These are phyloP conservation scores for Chaetoscypha palmicola DNA, from an alignment of 2,329 filamentous ascomycete species.

Conservation along the genomic window DNA sequence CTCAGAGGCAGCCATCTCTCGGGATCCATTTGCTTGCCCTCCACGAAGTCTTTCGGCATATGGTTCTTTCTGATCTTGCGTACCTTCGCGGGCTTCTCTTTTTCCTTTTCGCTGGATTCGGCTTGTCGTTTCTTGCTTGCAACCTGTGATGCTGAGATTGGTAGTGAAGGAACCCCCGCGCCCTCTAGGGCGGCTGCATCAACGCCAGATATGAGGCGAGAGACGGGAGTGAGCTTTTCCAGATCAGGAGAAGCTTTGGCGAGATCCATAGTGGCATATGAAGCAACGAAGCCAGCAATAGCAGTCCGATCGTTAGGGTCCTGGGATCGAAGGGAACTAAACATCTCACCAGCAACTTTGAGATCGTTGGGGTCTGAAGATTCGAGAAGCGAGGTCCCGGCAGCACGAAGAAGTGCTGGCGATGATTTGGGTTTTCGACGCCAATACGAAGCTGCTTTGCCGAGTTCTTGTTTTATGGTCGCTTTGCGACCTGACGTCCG, in stretches of 20 bases:
- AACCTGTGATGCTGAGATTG: slow-evolving; percentile 34
- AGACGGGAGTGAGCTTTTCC: slow-evolving; percentile 52
- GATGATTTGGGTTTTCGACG: slow-evolving; percentile 51
- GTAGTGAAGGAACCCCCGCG: slow-evolving; percentile 54
- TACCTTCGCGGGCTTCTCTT: slow-evolving; percentile 41
- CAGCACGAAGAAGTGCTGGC: slow-evolving; percentile 67
- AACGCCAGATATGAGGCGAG: slow-evolving; percentile 52
- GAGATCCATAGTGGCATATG: slow-evolving; percentile 58
- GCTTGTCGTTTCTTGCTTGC: slow-evolving; percentile 44
- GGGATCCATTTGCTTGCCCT: slow-evolving; percentile 73
- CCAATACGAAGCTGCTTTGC: slow-evolving; percentile 79
- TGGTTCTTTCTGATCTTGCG: slow-evolving; percentile 53
- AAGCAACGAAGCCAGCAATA: slow-evolving; percentile 78
- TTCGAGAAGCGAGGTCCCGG: slow-evolving; percentile 74
- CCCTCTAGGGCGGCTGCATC: slow-evolving; percentile 56
- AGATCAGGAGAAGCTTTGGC: slow-evolving; percentile 48
- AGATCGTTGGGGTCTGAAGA: slow-evolving; percentile 65
- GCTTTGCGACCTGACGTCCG: slow-evolving; percentile 64
- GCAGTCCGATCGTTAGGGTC: slow-evolving; percentile 63
- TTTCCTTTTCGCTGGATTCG: slow-evolving; percentile 33
- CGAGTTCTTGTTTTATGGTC: slow-evolving; percentile 65
- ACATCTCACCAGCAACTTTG: slow-evolving; percentile 67
- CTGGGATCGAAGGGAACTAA: slow-evolving; percentile 60
- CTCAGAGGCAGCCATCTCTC: slow-evolving; percentile 90
- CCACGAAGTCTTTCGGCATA: slow-evolving; percentile 67